phyloP scores from a whole-genome alignment of 2,329 filamentous ascomycete species.

The Colletotrichum sp. region DNA sequence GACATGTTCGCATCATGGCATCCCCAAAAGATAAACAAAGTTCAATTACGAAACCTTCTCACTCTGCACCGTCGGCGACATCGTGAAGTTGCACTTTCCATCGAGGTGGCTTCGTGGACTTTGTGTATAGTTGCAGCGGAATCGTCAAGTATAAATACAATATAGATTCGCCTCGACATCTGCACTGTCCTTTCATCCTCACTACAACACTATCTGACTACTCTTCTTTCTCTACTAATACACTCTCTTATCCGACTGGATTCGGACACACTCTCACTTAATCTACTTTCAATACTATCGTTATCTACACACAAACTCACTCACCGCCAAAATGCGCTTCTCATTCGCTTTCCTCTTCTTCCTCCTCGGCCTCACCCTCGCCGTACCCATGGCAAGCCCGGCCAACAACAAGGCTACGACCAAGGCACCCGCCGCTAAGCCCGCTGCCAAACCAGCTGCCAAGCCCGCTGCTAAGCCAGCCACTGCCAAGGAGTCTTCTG shows the following conservation, averaged over 20 bases:
- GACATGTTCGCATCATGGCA: background rate
- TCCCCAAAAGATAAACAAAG: background rate
- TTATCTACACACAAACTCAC: background rate
- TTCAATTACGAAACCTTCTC: background rate
- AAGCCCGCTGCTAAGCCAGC: background rate
- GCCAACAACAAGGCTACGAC: background rate
- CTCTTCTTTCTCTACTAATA: background rate
- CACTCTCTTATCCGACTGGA: background rate
- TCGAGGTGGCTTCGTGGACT: rapidly evolving
- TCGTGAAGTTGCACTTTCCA: background rate
- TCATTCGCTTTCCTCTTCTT: background rate
- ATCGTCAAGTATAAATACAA: background rate
- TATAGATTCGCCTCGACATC: background rate
- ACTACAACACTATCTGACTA: background rate
- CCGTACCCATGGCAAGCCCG: background rate
- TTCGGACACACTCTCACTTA: background rate
- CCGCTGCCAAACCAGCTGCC: background rate
- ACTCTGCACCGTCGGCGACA: background rate
- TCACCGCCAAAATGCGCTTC: constrained; percentile 4
- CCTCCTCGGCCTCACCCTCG: background rate
- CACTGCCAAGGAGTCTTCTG: background rate
- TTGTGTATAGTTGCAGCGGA: background rate
- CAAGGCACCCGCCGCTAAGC: background rate
- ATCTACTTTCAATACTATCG: background rate
- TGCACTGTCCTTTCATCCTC: background rate